A percentile compares a stretch with the other conserved stretches of the same genome.
Conservation (phyloP, 129 eudicot species). For the Chrysanthemum makinoi region DNA sequence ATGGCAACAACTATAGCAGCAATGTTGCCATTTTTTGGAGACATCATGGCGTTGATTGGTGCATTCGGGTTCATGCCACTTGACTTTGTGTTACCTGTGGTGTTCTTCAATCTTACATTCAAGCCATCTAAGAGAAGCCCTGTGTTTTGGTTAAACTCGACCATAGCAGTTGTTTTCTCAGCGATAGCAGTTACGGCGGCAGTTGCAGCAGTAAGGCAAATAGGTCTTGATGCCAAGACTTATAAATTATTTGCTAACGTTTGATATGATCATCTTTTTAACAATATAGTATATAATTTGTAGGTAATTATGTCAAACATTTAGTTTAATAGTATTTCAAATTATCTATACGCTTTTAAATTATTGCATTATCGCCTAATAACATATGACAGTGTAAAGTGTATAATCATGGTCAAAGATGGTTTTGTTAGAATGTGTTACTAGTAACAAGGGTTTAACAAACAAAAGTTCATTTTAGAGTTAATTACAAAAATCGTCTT, state of each 20-base stretch:
- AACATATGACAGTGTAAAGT: neutral
- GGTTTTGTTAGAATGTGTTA: neutral
- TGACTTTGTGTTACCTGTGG: slow-evolving; percentile 74
- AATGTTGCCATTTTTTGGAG: slow-evolving; percentile 95
- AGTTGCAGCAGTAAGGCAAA: slow-evolving; percentile 90
- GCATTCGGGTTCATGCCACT: slow-evolving; percentile 88
- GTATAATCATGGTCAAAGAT: neutral
- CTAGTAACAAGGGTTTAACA: no score
- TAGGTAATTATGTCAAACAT: neutral
- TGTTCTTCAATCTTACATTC: slow-evolving; percentile 76
- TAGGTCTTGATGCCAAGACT: slow-evolving; percentile 77
- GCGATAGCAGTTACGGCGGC: slow-evolving; percentile 53
- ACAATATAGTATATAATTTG: neutral
- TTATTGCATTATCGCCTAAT: neutral
- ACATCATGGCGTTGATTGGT: slow-evolving; percentile 69
- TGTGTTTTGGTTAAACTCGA: slow-evolving; percentile 57
- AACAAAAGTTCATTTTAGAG: no score
- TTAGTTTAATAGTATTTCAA: no score
- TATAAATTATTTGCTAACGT: slow-evolving; percentile 78
- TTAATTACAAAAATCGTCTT: no score
- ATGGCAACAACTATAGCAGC: slow-evolving; percentile 65
- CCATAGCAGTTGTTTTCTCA: slow-evolving; percentile 61
- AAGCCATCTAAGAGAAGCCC: slow-evolving; percentile 59
- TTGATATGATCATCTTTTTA: slow-evolving; percentile 25
- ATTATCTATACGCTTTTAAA: neutral